Percentiles rank a stretch among this genome's conserved stretches.
phyloP scores from a whole-genome alignment of 202 grass and related monocot genomes.

The Carex arenaria region DNA sequence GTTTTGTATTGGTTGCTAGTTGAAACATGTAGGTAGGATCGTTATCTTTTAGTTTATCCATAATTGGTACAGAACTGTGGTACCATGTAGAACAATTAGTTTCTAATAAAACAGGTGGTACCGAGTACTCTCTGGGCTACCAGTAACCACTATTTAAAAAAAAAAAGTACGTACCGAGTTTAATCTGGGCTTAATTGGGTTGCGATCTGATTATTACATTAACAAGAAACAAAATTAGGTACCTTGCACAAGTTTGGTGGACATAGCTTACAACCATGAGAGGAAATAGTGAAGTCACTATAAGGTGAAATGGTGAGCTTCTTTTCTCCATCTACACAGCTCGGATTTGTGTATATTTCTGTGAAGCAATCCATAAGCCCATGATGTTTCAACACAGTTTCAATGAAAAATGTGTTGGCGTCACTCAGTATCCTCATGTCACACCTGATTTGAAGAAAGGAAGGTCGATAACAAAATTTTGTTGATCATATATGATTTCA shows the following conservation, averaged over 20 bases:
- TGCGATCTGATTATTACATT: neutral
- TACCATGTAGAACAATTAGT: too few relatives aligned
- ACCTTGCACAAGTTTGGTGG: slow-evolving; percentile 52
- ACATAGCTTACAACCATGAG: slow-evolving; percentile 39
- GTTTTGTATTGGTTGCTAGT: too few relatives aligned
- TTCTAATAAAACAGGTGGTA: too few relatives aligned
- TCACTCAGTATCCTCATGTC: slow-evolving; percentile 43
- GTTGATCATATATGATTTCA: neutral
- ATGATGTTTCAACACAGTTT: slow-evolving; percentile 36
- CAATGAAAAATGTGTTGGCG: slow-evolving; percentile 39
- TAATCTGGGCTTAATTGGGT: neutral
- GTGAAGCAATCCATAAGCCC: slow-evolving; percentile 32
- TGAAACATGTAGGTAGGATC: too few relatives aligned
- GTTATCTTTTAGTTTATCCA: too few relatives aligned
- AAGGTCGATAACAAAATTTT: neutral
- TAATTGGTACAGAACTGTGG: too few relatives aligned
- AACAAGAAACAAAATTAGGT: neutral
- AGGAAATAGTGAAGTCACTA: slow-evolving; percentile 20
- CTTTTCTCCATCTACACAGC: slow-evolving; percentile 26
- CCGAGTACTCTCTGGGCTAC: too few relatives aligned
- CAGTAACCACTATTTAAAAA: too few relatives aligned
- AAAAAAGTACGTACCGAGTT: neutral
- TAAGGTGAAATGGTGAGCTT: slow-evolving; percentile 34
- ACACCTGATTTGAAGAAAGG: slow-evolving; percentile 21
- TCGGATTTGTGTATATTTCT: slow-evolving; percentile 37